These are phyloP conservation scores for Gynochthodes officinalis DNA, from an alignment of 257 asterid species.

Conservation along the genomic window DNA sequence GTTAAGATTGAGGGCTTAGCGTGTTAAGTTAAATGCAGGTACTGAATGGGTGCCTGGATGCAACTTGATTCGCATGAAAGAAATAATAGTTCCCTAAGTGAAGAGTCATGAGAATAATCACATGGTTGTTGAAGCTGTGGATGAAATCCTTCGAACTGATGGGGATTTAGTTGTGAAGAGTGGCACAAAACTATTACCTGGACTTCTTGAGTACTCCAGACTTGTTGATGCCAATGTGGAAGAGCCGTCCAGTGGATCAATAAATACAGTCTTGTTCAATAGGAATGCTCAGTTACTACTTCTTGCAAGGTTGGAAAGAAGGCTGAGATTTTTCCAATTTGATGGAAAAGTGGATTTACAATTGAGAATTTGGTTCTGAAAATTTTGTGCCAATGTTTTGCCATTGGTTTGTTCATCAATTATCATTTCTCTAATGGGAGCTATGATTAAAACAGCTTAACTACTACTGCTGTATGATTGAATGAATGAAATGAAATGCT, in stretches of 20 bases:
- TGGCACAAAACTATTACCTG: conserved; percentile 58
- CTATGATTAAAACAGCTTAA: too few relatives aligned
- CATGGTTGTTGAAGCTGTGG: conserved; percentile 30
- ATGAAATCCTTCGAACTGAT: conserved; percentile 51
- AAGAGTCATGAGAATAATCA: conserved; percentile 49
- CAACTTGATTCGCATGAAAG: conserved; percentile 32
- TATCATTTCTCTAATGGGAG: too few relatives aligned
- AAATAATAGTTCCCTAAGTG: conserved; percentile 56
- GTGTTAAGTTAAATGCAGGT: conserved; percentile 72
- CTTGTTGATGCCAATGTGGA: conserved; percentile 67
- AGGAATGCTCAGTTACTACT: conserved; percentile 78
- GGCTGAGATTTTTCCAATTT: conserved; percentile 67
- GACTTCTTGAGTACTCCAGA: conserved; percentile 68
- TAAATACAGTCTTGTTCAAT: conserved; percentile 82
- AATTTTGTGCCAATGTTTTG: too few relatives aligned
- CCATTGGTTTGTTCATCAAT: too few relatives aligned
- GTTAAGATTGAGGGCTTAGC: conserved; percentile 81
- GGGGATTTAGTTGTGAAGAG: conserved; percentile 63
- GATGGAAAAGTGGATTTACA: conserved; percentile 84
- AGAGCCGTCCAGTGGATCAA: conserved; percentile 56
- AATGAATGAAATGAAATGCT: too few relatives aligned
- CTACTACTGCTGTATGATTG: too few relatives aligned
- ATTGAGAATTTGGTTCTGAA: too few relatives aligned
- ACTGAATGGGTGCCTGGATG: conserved; percentile 93
- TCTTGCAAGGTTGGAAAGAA: conserved; percentile 72